Evolutionary conservation across 345 rosid species (phyloP), one percentile per base, ranked within the genome.

Genomic region (Abelmoschus esculentus): DNA sequence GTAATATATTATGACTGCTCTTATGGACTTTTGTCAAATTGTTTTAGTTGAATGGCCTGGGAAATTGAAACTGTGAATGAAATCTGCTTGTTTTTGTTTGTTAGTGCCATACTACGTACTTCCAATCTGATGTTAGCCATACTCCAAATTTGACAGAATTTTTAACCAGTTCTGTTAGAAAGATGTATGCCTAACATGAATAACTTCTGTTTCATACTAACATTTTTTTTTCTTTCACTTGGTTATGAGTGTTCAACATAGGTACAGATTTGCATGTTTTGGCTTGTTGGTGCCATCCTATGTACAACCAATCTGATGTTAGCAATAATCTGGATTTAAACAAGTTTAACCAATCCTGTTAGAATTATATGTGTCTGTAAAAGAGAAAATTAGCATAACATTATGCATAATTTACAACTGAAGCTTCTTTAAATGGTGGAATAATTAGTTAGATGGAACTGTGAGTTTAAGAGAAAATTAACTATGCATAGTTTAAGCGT

Each of bases 31-130:
- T 38, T 62, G 31, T 18, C 15, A 40, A 38, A 10, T 62, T 62
- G 49, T 7, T 36, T 38, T 36, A 38, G 66, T 38, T 38, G 66
- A 49, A 38, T 18, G 13, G 47, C 28, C 49, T 10, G 49, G 49
- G 66, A 18, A 49, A 38, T 62, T 62, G 49, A 10, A 17, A 60
- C 44, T 6, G 22, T 8, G 22, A 44, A 32, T 60, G 42, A 60
- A 31, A 19, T 32, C 64, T 60, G 65, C 44, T 15, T 60, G 65
- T 60, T 60, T 60, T 60, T 18, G 65, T 60, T 32, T 60, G 13
- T 34, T 34, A 22, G 65, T 60, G 26, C 42, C 64, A 32, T 32
- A 60, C 22, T 32, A n/a, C 44, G n/a, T 32, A 32, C 12, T 1
- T 3, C 22, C 65, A 31, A 31, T 59, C 22, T 31, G 42, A 59